These are phyloP conservation scores for Mycena metata DNA, from an alignment of 768 basidiomycete genomes.

Conservation along the genomic window DNA sequence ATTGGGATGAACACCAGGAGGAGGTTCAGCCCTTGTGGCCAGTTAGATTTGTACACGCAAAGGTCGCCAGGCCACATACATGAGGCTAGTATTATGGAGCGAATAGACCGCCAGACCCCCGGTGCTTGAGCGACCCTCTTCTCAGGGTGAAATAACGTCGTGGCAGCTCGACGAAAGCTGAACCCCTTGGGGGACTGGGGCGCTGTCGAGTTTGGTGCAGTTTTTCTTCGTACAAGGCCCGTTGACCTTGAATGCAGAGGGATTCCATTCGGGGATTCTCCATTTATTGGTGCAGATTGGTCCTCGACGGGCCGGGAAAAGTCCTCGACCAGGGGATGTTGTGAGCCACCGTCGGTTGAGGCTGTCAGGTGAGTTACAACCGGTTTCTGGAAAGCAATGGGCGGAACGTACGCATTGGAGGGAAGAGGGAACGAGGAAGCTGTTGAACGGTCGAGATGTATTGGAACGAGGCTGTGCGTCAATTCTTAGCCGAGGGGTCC, in stretches of 20 bases:
- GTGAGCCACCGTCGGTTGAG: constrained; percentile 21
- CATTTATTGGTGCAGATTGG: constrained; percentile 3
- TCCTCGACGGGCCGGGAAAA: background rate
- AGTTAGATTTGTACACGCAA: background rate
- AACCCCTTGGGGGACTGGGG: constrained; percentile 29
- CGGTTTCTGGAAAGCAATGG: constrained; percentile 13
- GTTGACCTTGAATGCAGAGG: constrained; percentile 14
- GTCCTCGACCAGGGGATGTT: constrained; percentile 30
- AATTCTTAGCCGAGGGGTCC: no score
- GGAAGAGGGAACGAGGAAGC: constrained; percentile 1
- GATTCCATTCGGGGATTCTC: constrained; percentile 22
- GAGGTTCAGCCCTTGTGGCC: constrained; percentile 70
- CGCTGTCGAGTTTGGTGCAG: background rate
- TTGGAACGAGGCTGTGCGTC: constrained; percentile 1
- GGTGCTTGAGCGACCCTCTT: constrained; percentile 62
- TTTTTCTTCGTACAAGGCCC: constrained; percentile 8
- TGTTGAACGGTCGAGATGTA: background rate
- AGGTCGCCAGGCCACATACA: constrained; percentile 56
- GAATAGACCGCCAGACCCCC: constrained; percentile 59
- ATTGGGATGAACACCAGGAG: constrained; percentile 79
- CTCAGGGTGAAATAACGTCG: constrained; percentile 53
- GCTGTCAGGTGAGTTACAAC: constrained; percentile 5
- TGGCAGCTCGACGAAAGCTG: constrained; percentile 38
- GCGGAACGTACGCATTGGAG: constrained; percentile 32
- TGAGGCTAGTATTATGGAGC: constrained; percentile 67